Percentiles rank a stretch among this genome's conserved stretches.
phyloP scores from a whole-genome alignment of 1,284 basidiomycete species.

The Ganoderma lucidum region DNA sequence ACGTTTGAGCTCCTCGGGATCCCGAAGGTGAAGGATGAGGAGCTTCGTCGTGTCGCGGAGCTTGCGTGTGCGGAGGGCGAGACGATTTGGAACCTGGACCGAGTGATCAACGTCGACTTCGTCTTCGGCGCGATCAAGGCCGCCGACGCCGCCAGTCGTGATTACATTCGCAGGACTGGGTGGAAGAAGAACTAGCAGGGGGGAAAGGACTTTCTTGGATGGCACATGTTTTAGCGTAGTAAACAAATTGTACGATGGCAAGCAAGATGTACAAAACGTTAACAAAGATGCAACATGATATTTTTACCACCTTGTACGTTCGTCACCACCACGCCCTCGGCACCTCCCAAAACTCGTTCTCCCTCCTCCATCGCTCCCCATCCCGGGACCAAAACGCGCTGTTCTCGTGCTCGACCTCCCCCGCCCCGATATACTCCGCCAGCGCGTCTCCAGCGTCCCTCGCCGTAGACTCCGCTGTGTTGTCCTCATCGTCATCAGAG shows the following conservation, averaged over 20 bases:
- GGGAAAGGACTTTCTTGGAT: background rate
- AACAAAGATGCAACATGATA: too few relatives aligned
- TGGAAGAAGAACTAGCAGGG: constrained; percentile 26
- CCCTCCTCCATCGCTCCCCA: background rate
- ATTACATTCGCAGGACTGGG: constrained; percentile 38
- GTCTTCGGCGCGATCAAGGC: constrained; percentile 44
- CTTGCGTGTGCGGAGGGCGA: constrained; percentile 41
- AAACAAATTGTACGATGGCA: too few relatives aligned
- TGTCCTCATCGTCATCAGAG: background rate
- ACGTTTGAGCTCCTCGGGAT: constrained; percentile 44
- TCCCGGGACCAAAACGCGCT: background rate
- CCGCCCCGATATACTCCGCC: background rate
- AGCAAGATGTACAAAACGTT: too few relatives aligned
- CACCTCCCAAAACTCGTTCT: constrained; percentile 2
- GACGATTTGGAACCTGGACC: constrained; percentile 47
- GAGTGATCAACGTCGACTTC: constrained; percentile 40
- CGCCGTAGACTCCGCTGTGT: background rate
- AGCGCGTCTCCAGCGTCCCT: background rate
- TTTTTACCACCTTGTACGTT: too few relatives aligned
- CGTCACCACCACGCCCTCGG: background rate
- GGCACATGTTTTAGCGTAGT: too few relatives aligned
- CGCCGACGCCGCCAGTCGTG: constrained; percentile 42
- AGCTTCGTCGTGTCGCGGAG: constrained; percentile 41
- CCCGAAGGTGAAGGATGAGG: constrained; percentile 41
- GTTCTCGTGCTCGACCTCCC: background rate